phyloP scores from a whole-genome alignment of 139 green algal species.

The Pseudopediastrum boryanum region DNA sequence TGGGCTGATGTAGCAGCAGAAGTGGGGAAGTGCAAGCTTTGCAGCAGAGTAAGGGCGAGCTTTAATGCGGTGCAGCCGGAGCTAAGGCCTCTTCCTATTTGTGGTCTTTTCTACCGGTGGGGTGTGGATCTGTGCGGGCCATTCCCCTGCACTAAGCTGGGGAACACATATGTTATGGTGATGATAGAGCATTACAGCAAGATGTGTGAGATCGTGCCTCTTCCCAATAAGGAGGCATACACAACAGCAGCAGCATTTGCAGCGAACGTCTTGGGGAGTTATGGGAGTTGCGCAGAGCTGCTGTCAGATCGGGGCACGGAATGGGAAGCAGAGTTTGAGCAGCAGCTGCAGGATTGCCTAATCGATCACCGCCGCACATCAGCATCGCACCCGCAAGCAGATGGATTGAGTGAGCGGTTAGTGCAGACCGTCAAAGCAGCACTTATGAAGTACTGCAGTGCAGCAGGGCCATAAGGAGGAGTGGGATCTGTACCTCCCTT shows the following conservation, averaged over 20 bases:
- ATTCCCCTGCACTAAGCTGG: not conserved
- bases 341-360: constrained; percentile 2
- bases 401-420: not conserved
- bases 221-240: constrained; percentile 10
- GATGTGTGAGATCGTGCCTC: constrained; percentile 14
- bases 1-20: not conserved
- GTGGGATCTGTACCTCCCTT: too few species aligned
- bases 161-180: constrained; percentile 42
- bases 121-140: constrained; percentile 31
- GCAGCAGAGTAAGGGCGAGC: not conserved
- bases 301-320: constrained; percentile 32
- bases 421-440: constrained; percentile 9
- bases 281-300: constrained; percentile 19
- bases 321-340: constrained; percentile 11
- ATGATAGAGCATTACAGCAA: constrained; percentile 42
- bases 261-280: constrained; percentile 9
- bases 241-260: not conserved
- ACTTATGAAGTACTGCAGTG: not conserved
- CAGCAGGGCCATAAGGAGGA: too few species aligned
- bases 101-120: constrained; percentile 18
- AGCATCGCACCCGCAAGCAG: not conserved
- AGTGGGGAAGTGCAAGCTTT: not conserved
- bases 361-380: not conserved
- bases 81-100: constrained; percentile 20
- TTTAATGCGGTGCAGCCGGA: not conserved